phyloP scores from a whole-genome alignment of 305 asterid genomes.

The Solanum hybrid region DNA sequence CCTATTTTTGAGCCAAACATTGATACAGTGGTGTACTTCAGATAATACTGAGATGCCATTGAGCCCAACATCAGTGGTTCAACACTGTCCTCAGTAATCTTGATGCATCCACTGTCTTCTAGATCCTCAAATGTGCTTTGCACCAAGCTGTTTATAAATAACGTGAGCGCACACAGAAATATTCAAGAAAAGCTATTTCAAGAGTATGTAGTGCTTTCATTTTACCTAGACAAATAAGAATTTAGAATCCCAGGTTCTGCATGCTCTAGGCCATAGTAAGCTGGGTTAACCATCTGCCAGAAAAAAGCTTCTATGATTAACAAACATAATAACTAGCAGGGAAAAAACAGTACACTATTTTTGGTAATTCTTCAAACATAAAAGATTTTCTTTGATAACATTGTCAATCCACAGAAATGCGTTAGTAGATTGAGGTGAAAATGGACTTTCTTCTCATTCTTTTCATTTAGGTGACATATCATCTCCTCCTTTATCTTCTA shows the following conservation, averaged over 20 bases:
- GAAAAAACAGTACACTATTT: neutral
- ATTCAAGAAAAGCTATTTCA: conserved; percentile 9
- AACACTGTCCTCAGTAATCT: conserved; percentile 71
- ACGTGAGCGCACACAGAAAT: conserved; percentile 1
- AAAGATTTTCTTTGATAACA: neutral
- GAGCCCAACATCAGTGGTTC: conserved; percentile 96
- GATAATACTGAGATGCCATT: conserved; percentile 89
- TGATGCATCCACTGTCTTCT: conserved; percentile 94
- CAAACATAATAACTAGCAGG: neutral
- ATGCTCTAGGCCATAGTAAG: conserved; percentile 85
- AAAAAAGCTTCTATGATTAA: conserved; percentile 9
- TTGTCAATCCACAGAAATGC: neutral
- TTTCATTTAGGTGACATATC: neutral
- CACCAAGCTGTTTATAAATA: conserved; percentile 48
- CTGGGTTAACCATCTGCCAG: conserved; percentile 78
- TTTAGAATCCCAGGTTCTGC: conserved; percentile 68
- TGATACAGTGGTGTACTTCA: conserved; percentile 84
- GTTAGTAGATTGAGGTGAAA: neutral
- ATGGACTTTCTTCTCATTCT: neutral
- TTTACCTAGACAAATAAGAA: conserved; percentile 88
- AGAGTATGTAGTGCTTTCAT: neutral
- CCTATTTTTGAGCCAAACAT: conserved; percentile 95
- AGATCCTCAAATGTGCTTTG: conserved; percentile 89
- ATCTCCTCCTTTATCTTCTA: neutral
- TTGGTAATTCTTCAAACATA: neutral